Evolutionary conservation across 768 basidiomycete genomes (phyloP), one percentile per base, ranked within the genome.

Genomic region (Pleurotus platypus): DNA sequence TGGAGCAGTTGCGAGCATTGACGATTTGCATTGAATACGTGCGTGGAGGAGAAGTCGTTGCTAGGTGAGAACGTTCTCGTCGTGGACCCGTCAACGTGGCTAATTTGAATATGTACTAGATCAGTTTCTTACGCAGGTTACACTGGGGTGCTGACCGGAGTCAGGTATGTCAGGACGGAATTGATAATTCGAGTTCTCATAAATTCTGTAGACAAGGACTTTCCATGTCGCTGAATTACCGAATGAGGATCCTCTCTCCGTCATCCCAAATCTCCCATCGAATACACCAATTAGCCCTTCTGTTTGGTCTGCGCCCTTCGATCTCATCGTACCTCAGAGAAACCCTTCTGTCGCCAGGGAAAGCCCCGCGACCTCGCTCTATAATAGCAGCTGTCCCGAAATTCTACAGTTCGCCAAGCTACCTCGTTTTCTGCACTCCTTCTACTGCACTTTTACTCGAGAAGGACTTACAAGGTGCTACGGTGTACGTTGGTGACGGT

Each of bases 91-190:
- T 6, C 30, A 35, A 35, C 30, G 30, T 35, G 30, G 30, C 30
- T 35, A 39, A 48, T 30, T 22, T 15, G 47, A 54, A n/a, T 7
- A 12, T 20, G 20, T 45, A 16, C 22, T 56, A 74, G 73, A 57
- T 66, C 64, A 22, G 67, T 76, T 5, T 74, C 75, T 0, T 76
- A 76, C 55, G 75, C 73, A 27, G 73, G 75, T 12, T 75, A 75
- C 55, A 62, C 70, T 26, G 75, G 75, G 7, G 65, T 69, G 1
- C 60, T 76, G 26, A 76, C 73, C 2, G 75, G 72, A 9, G 75
- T 76, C 24, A 66, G 71, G 71, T 70, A 53, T 18, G 42, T 43
- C 15, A 20, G 42, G 42, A 43, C 13, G 24, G 24, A 24, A 24
- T n/a, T 15, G n/a, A n/a, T n/a, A 13, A 43, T 43, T 43, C 7